Percentiles rank a stretch among this genome's conserved stretches.
Conservation (phyloP, 176 grass and related monocot genomes). For the Bromus sterilis region DNA sequence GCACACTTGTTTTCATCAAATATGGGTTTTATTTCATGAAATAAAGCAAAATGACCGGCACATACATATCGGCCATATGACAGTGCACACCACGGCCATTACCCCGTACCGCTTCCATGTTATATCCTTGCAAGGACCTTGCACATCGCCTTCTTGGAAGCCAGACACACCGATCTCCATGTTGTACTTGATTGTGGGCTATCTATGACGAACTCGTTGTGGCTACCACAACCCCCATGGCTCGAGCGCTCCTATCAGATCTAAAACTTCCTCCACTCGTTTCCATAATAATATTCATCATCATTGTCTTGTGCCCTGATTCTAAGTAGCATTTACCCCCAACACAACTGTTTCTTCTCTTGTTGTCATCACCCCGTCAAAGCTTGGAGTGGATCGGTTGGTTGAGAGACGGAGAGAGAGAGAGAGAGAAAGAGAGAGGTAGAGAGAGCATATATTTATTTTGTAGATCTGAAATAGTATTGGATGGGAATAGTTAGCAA, state of each 20-base stretch:
- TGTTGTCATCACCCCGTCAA: neutral
- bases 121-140: neutral
- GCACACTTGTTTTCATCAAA: neutral
- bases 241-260: neutral
- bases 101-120: neutral
- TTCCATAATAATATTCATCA: neutral
- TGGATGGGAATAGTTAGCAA: too few relatives aligned
- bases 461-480: too few relatives aligned
- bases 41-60: too few relatives aligned
- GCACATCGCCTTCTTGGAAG: neutral
- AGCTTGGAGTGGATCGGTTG: neutral
- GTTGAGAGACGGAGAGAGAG: too few relatives aligned
- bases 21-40: neutral
- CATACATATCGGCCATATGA: too few relatives aligned
- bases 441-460: too few relatives aligned
- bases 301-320: neutral
- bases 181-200: neutral
- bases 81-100: too few relatives aligned
- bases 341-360: neutral
- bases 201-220: neutral
- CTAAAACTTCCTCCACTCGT: neutral
- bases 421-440: too few relatives aligned
- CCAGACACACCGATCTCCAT: neutral
- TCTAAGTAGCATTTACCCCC: neutral
- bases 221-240: neutral